These are phyloP conservation scores for Nadsonia starkeyi-henricii DNA, from an alignment of 1,139 yeast genomes.

Conservation along the genomic window DNA sequence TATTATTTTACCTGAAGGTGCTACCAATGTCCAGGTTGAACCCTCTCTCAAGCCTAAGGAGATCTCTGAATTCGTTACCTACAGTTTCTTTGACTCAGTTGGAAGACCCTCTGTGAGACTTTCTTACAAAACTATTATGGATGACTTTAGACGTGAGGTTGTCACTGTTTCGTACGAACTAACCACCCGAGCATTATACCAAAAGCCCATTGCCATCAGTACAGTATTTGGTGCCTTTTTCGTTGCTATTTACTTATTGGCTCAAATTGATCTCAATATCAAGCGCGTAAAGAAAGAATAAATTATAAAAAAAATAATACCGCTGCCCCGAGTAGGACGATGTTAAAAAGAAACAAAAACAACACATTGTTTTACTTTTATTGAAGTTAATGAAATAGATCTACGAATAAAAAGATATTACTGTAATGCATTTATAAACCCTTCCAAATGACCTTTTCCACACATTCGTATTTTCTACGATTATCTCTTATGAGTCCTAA, in stretches of 20 bases:
- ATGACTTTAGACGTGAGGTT: constrained; percentile 47
- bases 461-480: constrained; percentile 35
- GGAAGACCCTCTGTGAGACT: constrained; percentile 77
- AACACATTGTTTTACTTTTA: neutral
- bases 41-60: constrained; percentile 36
- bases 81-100: constrained; percentile 58
- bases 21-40: constrained; percentile 42
- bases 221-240: constrained; percentile 51
- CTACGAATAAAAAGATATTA: neutral
- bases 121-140: constrained; percentile 49
- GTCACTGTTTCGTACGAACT: constrained; percentile 52
- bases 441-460: constrained; percentile 49
- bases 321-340: neutral
- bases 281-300: neutral
- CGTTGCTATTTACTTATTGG: constrained; percentile 39
- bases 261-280: constrained; percentile 26
- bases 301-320: too few species aligned
- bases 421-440: constrained; percentile 27
- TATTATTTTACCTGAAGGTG: constrained; percentile 80
- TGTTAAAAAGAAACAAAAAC: neutral
- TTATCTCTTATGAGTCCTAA: constrained; percentile 40
- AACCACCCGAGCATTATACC: constrained; percentile 36
- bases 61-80: constrained; percentile 25
- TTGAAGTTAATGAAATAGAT: neutral
- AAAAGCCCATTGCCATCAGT: constrained; percentile 57